Base-by-base conservation (phyloP, 768 basidiomycete genomes). In the Tylopilus plumbeoviolaceoides region DNA sequence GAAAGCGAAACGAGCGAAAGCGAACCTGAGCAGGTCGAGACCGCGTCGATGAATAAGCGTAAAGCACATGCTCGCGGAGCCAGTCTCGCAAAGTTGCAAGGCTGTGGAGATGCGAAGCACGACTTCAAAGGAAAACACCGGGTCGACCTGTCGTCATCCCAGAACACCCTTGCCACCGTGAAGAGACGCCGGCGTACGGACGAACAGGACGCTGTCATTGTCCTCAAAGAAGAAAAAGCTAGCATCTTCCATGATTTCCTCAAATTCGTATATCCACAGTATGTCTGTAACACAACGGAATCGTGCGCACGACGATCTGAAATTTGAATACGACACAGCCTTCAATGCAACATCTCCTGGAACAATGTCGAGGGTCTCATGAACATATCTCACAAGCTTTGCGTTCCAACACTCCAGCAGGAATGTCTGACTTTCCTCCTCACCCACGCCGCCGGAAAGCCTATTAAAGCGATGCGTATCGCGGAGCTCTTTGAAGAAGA, bases 291-390 rank as follows among this genome's bases (percentile, higher is more conserved):
- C 25, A 17, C 49, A 33, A 2, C 38, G 15, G 9, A 23, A 9
- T 6, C 43, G 48, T 2, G 12, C 52, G 48, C 14, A 38, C 40
- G 35, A 44, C 47, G 33, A 44, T 30, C 30, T 30, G 30, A 30
- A 30, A 8, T 35, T 44, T 54, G 9, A 59, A 30, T 47, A 31
- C 46, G 36, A 38, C 21, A 41, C 60, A 90, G 88, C 58, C 76
- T 95, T 50, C 89, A 93, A 58, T 95, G 93, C 71, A 90, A 90
- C 9, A 93, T 95, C 49, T 88, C 91, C 0, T 98, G 94, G 91
- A 89, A 91, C 61, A 97, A 97, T 67, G 95, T 92, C 25, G 92
- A 91, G 61, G 86, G 87, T 38, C 78, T 92, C 39, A 88, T 94
- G 83, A 91, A 94, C 63, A 87, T 95, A 20, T 85, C 91, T 3